Conservation (phyloP, 768 basidiomycete species). For the Hypsizygus marmoreus region DNA sequence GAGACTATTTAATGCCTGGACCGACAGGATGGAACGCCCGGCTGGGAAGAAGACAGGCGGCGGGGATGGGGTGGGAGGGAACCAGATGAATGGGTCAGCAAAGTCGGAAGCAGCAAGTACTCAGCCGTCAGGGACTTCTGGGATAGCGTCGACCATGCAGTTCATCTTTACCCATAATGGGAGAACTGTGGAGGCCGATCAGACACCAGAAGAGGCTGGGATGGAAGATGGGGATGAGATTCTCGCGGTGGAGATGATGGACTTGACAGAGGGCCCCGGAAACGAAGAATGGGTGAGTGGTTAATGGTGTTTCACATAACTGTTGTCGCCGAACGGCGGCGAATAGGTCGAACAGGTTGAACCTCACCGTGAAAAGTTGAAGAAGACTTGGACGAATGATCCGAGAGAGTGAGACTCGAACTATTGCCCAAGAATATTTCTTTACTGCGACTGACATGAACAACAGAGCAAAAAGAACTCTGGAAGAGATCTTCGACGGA, state of each 20-base stretch:
- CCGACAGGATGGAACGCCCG: constrained; percentile 78
- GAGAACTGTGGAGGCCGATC: constrained; percentile 74
- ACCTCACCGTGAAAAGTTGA: constrained; percentile 66
- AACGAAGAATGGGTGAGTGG: constrained; percentile 63
- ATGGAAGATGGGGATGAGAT: constrained; percentile 91
- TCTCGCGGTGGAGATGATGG: constrained; percentile 88
- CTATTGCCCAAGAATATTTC: neutral
- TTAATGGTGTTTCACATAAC: neutral
- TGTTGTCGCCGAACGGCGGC: neutral
- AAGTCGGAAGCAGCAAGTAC: constrained; percentile 53
- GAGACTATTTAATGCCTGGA: constrained; percentile 85
- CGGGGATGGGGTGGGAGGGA: constrained; percentile 28
- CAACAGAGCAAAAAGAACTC: constrained; percentile 65
- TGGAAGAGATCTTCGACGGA: constrained; percentile 84
- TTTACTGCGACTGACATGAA: constrained; percentile 7
- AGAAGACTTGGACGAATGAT: constrained; percentile 81
- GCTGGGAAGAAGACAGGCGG: constrained; percentile 45
- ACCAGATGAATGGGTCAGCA: constrained; percentile 48
- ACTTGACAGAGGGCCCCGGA: constrained; percentile 71
- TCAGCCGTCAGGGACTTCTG: constrained; percentile 40
- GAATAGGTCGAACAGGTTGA: constrained; percentile 67
- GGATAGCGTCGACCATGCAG: constrained; percentile 54
- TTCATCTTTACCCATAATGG: constrained; percentile 89
- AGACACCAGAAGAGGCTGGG: constrained; percentile 83
- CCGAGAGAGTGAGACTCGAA: constrained; percentile 61